Conservation (phyloP, 768 basidiomycete species). For the Albatrellus ellisii region DNA sequence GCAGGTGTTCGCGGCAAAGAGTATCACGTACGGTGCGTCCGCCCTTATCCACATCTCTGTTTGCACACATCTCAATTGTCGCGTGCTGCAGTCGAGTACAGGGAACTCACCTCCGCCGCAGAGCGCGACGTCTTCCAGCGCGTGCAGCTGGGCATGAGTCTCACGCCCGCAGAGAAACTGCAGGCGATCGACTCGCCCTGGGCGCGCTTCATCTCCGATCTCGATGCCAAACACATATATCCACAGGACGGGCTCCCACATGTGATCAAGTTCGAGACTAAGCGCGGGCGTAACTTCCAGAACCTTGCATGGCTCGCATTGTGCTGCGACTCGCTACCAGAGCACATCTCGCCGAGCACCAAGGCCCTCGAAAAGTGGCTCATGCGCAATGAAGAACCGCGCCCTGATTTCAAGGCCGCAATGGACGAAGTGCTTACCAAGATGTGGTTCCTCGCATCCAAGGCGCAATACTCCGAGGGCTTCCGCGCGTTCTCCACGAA, state of each 20-base stretch:
- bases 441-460: conserved; percentile 39
- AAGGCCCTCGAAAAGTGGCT: conserved; percentile 41
- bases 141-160: conserved; percentile 66
- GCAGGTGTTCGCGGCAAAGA: conserved; percentile 35
- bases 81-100: conserved; percentile 42
- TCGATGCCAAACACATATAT: conserved; percentile 45
- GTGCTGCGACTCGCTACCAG: conserved; percentile 44
- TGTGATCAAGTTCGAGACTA: conserved; percentile 48
- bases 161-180: conserved; percentile 65
- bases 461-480: conserved; percentile 21
- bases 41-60: not conserved
- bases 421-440: conserved; percentile 41
- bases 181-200: conserved; percentile 66
- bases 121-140: conserved; percentile 78
- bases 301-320: conserved; percentile 57
- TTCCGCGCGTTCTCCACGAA: conserved; percentile 32
- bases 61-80: not conserved
- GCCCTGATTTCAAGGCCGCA: conserved; percentile 33
- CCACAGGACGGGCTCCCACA: conserved; percentile 43
- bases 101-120: conserved; percentile 32
- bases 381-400: conserved; percentile 23
- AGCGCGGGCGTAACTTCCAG: conserved; percentile 67
- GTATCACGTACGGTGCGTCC: conserved; percentile 49
- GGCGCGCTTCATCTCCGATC: conserved; percentile 48
- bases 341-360: conserved; percentile 30